A percentile compares a stretch with the other conserved stretches of the same genome.
Evolutionary conservation across 441 rosid species (phyloP).

Genomic region (Brassica balearica): DNA sequence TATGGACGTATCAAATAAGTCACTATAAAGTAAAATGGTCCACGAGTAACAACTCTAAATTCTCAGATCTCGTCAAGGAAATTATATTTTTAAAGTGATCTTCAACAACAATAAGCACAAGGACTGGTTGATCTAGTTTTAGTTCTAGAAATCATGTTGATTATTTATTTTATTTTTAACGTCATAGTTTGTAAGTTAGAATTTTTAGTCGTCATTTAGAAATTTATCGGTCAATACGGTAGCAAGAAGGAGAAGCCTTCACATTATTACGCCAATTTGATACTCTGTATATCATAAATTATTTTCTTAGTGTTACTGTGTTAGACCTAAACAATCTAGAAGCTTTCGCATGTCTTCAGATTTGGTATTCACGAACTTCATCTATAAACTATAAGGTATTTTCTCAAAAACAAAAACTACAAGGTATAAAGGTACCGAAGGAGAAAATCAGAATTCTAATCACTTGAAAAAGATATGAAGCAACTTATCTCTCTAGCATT

Average conservation of each 20-base stretch:
- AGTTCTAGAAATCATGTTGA: background rate
- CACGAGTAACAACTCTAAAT: background rate
- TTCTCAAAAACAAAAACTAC: too few relatives aligned
- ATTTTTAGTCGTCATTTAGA: background rate
- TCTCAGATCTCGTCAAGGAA: slow-evolving; percentile 4
- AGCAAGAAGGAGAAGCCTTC: background rate
- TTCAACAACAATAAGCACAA: background rate
- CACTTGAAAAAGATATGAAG: background rate
- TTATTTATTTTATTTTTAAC: background rate
- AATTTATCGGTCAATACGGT: background rate
- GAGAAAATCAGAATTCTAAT: background rate
- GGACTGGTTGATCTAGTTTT: background rate
- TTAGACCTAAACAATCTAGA: background rate
- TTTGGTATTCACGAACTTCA: background rate
- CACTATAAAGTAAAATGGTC: background rate
- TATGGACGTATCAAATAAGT: background rate
- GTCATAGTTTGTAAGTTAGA: background rate
- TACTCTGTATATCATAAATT: background rate
- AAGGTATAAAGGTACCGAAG: background rate
- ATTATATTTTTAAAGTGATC: background rate
- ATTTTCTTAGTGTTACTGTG: background rate
- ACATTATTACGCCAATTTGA: background rate
- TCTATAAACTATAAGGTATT: background rate
- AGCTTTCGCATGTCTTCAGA: background rate
- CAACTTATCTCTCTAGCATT: background rate